Base-by-base conservation (phyloP, 306 rosid species). In the Castanea crenata region DNA sequence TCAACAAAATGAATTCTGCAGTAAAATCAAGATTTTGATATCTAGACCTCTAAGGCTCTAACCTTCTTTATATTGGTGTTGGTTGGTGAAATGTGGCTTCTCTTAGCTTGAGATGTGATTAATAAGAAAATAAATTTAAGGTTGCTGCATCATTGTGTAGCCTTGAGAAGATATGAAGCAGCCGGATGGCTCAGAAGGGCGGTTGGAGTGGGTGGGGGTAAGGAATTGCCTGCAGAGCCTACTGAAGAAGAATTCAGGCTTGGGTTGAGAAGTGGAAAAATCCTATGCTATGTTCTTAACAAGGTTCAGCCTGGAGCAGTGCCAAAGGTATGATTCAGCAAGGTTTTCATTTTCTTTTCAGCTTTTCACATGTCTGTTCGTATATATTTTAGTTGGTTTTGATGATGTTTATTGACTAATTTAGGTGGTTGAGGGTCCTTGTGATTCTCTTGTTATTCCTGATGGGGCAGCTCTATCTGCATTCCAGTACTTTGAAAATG, bases 171-270 rank as follows among this genome's bases (percentile, higher is more conserved):
- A 74, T 84, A 93, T 76, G 98, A 96, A 85, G 99, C 98, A 55
- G 93, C 96, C 1, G 86, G 93, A 73, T 96, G 99, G 98, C 84
- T 96, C 65, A 74, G 96, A 75, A 93, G 83, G 76, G 85, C 34
- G 29, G 89, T 88, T 46, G 98, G 98, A 67, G 97, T 93, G 19
- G 94, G 93, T 27, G 88, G 87, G 23, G 97, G 93, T 78, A 96
- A 91, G 78, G 99, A 93, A 74, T 86, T 96, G 67, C 94, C 97
- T 1, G 96, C 93, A 4, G 94, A 91, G 84, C 98, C 99, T 59
- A 90, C 98, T n/a, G 98, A 96, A 87, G 94, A 89, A 85, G 87
- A 88, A 20, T 96, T 96, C 78, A 87, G 96, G 79, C 85, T 89
- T 46, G 99, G 90, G 79, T 88, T 96, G 85, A 91, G 93, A 5